Conservation (phyloP, 495 filamentous ascomycete genomes). For the Elaphomyces granulatus region DNA sequence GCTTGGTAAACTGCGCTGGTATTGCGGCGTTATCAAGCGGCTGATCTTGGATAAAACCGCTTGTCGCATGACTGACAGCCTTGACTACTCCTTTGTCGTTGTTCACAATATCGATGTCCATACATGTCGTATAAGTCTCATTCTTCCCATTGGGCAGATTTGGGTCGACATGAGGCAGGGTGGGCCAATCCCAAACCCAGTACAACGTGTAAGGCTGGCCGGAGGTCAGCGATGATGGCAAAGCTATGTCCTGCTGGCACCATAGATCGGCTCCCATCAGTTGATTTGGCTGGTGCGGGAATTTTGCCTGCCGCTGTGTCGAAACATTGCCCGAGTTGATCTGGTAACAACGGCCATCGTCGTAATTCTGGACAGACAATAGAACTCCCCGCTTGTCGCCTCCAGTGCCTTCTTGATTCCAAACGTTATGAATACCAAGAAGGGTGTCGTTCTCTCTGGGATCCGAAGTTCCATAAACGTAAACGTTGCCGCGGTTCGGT, state of each 20-base stretch:
- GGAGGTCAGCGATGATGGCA: slow-evolving; percentile 42
- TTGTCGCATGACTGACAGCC: slow-evolving; percentile 1
- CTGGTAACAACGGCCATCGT: slow-evolving; percentile 79
- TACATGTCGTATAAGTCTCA: slow-evolving; percentile 71
- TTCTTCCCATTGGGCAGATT: slow-evolving; percentile 36
- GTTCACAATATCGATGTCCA: slow-evolving; percentile 53
- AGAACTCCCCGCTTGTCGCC: slow-evolving; percentile 61
- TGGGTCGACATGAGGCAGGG: slow-evolving; percentile 29
- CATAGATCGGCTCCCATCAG: slow-evolving; percentile 40
- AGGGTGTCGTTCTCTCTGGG: slow-evolving; percentile 47
- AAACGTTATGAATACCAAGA: slow-evolving; percentile 51
- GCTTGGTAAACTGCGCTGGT: slow-evolving; percentile 19
- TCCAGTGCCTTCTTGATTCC: slow-evolving; percentile 63
- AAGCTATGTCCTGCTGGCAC: slow-evolving; percentile 64
- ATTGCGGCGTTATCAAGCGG: slow-evolving; percentile 27
- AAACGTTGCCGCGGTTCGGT: slow-evolving; percentile 55
- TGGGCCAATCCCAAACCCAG: slow-evolving; percentile 92
- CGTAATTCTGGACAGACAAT: slow-evolving; percentile 57
- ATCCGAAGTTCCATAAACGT: slow-evolving; percentile 66
- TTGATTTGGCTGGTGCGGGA: slow-evolving; percentile 27
- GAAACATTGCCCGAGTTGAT: slow-evolving; percentile 40
- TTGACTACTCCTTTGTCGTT: slow-evolving; percentile 5
- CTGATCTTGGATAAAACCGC: slow-evolving; percentile 18
- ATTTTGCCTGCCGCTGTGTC: slow-evolving; percentile 34
- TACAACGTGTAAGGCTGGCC: slow-evolving; percentile 58